A percentile compares a stretch with the other conserved stretches of the same genome.
These are phyloP conservation scores for Corrigiola litoralis DNA, from an alignment of 179 eudicot species.

Conservation along the genomic window DNA sequence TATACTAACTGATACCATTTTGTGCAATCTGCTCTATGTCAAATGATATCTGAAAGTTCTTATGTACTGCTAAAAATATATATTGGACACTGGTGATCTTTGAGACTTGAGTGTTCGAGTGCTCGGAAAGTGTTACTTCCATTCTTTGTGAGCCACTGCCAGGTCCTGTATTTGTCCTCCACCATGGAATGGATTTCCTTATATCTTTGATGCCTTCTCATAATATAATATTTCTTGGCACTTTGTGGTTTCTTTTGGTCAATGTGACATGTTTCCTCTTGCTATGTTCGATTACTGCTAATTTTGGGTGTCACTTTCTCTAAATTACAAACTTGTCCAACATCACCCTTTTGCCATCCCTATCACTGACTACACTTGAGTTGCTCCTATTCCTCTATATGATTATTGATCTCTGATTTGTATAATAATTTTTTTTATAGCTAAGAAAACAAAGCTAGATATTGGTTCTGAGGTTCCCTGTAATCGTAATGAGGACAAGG, in stretches of 20 bases:
- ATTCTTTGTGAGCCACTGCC: background rate
- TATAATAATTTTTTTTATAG: conserved; percentile 31
- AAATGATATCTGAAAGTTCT: background rate
- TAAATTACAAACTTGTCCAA: conserved; percentile 9
- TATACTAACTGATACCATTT: too few species aligned
- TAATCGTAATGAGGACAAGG: conserved; percentile 45
- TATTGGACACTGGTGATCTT: too few species aligned
- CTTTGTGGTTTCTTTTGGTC: background rate
- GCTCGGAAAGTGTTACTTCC: background rate
- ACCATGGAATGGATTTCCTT: background rate
- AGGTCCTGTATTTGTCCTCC: background rate
- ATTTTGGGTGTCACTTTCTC: background rate
- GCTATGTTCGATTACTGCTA: background rate
- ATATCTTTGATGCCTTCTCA: background rate
- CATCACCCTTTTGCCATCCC: conserved; percentile 27
- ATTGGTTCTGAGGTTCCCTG: conserved; percentile 37
- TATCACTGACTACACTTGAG: background rate
- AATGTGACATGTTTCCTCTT: background rate
- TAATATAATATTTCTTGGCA: background rate
- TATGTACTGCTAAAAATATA: background rate
- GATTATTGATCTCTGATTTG: conserved; percentile 10
- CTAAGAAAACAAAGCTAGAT: conserved; percentile 28
- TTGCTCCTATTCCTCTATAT: background rate
- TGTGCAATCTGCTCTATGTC: background rate
- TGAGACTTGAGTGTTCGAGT: background rate